These are phyloP conservation scores for Mucor racemosus DNA, from an alignment of 371 early-diverging fungal genomes.

Conservation along the genomic window DNA sequence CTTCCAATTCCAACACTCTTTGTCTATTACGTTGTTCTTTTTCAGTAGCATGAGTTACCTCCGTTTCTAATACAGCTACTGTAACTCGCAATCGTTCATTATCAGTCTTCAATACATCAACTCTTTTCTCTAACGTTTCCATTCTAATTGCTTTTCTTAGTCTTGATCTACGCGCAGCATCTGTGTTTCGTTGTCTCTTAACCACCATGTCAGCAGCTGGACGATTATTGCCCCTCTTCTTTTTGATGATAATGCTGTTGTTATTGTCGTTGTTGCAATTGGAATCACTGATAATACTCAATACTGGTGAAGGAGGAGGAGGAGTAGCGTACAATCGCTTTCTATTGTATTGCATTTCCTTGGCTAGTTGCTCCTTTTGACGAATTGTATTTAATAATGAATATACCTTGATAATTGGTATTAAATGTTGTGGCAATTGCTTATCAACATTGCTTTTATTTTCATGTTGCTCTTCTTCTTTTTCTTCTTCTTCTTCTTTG, in stretches of 20 bases:
- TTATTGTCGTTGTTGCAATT: background rate
- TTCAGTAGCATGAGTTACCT: conserved; percentile 52
- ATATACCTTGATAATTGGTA: conserved; percentile 17
- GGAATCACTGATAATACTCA: background rate
- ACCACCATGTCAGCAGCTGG: conserved; percentile 40
- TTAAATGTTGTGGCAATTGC: conserved; percentile 6
- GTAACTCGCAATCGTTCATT: conserved; percentile 62
- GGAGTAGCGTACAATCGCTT: background rate
- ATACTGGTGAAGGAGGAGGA: conserved; percentile 14
- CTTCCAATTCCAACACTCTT: conserved; percentile 68
- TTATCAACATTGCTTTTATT: conserved; percentile 1
- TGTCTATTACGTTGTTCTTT: conserved; percentile 65
- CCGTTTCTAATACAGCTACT: conserved; percentile 72
- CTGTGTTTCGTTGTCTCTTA: conserved; percentile 85
- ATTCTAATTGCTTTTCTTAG: conserved; percentile 76
- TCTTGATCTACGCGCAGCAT: conserved; percentile 90
- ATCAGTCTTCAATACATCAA: conserved; percentile 70
- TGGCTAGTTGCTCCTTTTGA: conserved; percentile 7
- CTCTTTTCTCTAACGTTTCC: conserved; percentile 75
- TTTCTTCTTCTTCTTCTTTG: background rate
- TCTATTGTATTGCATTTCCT: background rate
- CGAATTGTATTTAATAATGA: conserved; percentile 13
- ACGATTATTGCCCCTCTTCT: background rate
- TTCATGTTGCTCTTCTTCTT: background rate
- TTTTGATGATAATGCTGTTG: background rate